Evolutionary conservation across 352 stramenopile species (phyloP), one percentile per base, ranked within the genome.

Genomic region (Blastocystis hominis): DNA sequence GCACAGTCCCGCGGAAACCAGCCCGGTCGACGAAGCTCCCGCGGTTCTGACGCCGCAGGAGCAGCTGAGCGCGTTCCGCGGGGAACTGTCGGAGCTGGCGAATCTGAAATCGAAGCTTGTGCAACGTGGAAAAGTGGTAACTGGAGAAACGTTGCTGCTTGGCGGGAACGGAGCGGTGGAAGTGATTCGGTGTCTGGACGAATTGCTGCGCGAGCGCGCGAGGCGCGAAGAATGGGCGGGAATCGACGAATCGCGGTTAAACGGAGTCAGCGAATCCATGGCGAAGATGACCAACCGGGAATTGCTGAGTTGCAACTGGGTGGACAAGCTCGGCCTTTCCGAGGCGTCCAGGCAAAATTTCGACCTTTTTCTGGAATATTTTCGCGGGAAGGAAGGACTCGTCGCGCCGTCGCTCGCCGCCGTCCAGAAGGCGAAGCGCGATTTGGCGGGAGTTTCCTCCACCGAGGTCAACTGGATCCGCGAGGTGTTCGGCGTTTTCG

Each of bases 381-480:
- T 80, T 47, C 30, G 63, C n/a, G 40, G 34, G 10, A 30, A 47
- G 3, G 30, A 50, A 13, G 46, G 15, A 38, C 50, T 61, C n/a
- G 20, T 47, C 9, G 20, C 63, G 34, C 70, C 70, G n/a, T 42
- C n/a, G 3, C 2, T 40, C 17, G 15, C 17, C 1, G 46, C 3
- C 0, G 42, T 80, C 2, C 62, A 61, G 13, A 40, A 46, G 3
- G 70, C 46, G 3, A 61, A 62, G 30, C 46, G 50, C 4, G 70
- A 62, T 34, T 80, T 80, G n/a, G 36, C 62, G 6, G 9, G 2
- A 9, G 40, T 80, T 64, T 47, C 70, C 46, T 40, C 70, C 38
- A 54, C 20, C 20, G 70, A 80, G n/a, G 24, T 80, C 38, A 80
- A 80, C 44, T 15, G 53, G 53, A 36, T 80, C n/a, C 70, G 70